These are phyloP conservation scores for Dichomitus squalens DNA, from an alignment of 1,284 basidiomycete genomes.

Conservation along the genomic window DNA sequence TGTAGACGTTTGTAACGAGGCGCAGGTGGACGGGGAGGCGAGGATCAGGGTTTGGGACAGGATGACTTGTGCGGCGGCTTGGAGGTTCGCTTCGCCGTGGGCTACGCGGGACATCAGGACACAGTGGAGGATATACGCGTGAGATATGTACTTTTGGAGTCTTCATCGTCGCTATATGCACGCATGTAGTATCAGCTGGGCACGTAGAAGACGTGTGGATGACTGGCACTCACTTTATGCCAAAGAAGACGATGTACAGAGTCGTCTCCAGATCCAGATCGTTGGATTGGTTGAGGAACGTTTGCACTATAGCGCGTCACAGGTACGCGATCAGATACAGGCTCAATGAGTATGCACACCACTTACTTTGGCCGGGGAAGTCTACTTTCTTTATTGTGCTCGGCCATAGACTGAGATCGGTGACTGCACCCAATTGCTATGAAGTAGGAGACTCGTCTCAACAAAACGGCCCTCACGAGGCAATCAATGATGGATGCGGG, in stretches of 20 bases:
- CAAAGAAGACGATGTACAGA: constrained; percentile 41
- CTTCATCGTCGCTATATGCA: constrained; percentile 32
- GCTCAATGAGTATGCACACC: too few relatives aligned
- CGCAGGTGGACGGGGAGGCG: constrained; percentile 31
- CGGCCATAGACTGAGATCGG: constrained; percentile 38
- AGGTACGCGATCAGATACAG: too few relatives aligned
- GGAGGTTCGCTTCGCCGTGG: constrained; percentile 36
- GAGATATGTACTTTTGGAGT: constrained; percentile 32
- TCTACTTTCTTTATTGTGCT: constrained; percentile 32
- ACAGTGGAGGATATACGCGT: too few relatives aligned
- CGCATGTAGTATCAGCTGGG: background rate
- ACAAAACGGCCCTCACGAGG: too few relatives aligned
- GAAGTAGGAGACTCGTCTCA: too few relatives aligned
- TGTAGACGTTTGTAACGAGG: constrained; percentile 38
- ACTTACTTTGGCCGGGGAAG: constrained; percentile 37
- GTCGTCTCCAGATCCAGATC: constrained; percentile 35
- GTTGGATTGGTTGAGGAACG: constrained; percentile 36
- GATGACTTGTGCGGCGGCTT: constrained; percentile 37
- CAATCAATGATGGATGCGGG: constrained; percentile 8
- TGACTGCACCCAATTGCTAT: constrained; percentile 38
- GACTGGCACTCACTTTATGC: constrained; percentile 39
- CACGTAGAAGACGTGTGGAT: too few relatives aligned
- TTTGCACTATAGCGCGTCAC: constrained; percentile 30
- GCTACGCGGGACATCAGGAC: constrained; percentile 16
- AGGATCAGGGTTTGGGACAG: constrained; percentile 36